These are phyloP conservation scores for Podospora sp. DNA, from an alignment of 495 filamentous ascomycete genomes.

Conservation along the genomic window DNA sequence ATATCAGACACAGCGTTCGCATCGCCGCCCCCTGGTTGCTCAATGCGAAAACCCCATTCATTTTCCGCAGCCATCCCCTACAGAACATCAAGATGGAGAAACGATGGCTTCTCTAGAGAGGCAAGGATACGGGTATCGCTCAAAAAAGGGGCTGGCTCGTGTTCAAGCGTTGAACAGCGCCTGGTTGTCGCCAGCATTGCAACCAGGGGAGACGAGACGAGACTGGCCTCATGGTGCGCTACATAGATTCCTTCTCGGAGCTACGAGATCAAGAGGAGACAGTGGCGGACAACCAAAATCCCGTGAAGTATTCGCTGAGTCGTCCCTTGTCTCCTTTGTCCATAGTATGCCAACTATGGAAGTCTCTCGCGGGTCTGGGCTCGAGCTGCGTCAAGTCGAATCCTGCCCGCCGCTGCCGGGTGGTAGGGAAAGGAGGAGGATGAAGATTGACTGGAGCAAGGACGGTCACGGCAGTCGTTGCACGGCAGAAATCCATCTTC, in stretches of 20 bases:
- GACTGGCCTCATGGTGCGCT: too few relatives aligned
- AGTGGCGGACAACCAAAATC: neutral
- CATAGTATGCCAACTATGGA: too few relatives aligned
- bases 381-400: neutral
- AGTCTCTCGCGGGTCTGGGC: too few relatives aligned
- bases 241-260: neutral
- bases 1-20: neutral
- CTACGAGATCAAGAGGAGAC: conserved; percentile 2
- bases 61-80: neutral
- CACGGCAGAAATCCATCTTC: neutral
- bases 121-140: neutral
- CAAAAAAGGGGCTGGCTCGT: neutral
- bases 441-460: neutral
- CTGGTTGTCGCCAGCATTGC: neutral
- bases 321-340: too few relatives aligned
- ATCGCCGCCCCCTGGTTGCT: neutral
- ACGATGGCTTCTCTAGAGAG: neutral
- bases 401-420: neutral
- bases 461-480: neutral
- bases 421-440: neutral
- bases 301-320: too few relatives aligned
- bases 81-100: neutral
- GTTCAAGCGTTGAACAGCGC: neutral
- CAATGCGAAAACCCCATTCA: neutral
- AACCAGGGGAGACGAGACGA: neutral